Conservation (phyloP, 2,329 filamentous ascomycete genomes). For the Didymosphaeria variabile region DNA sequence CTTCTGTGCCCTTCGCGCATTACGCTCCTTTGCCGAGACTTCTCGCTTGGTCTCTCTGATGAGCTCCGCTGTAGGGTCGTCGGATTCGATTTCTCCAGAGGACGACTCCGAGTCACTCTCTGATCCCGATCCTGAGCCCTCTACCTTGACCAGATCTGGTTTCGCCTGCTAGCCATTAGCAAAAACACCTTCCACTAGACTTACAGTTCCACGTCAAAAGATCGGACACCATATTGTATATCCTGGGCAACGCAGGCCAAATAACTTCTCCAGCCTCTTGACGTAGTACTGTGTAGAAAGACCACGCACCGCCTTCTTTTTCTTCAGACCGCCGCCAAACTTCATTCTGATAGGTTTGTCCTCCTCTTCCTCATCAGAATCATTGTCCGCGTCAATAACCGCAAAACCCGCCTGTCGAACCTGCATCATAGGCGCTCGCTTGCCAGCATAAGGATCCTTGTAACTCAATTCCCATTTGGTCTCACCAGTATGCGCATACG, state of each 20-base stretch:
- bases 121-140: constrained; percentile 31
- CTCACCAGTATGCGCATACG: constrained; percentile 71
- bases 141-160: constrained; percentile 28
- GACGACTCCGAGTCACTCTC: constrained; percentile 38
- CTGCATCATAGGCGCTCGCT: constrained; percentile 49
- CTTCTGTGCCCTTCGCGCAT: constrained; percentile 57
- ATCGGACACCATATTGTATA: background rate
- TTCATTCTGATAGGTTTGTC: constrained; percentile 53
- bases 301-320: constrained; percentile 31
- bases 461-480: constrained; percentile 78
- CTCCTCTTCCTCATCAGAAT: constrained; percentile 46
- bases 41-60: constrained; percentile 58
- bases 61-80: constrained; percentile 53
- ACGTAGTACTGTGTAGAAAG: constrained; percentile 13
- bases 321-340: constrained; percentile 61
- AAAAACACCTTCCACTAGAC: background rate
- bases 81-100: constrained; percentile 54
- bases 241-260: background rate
- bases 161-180: constrained; percentile 34
- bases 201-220: constrained; percentile 15
- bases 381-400: constrained; percentile 56
- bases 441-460: constrained; percentile 53
- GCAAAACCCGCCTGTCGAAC: constrained; percentile 71
- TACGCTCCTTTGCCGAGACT: constrained; percentile 53
- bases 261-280: background rate